Evolutionary conservation across 2,329 filamentous ascomycete species (phyloP).

Genomic region (Chalaropsis ovoidea): DNA sequence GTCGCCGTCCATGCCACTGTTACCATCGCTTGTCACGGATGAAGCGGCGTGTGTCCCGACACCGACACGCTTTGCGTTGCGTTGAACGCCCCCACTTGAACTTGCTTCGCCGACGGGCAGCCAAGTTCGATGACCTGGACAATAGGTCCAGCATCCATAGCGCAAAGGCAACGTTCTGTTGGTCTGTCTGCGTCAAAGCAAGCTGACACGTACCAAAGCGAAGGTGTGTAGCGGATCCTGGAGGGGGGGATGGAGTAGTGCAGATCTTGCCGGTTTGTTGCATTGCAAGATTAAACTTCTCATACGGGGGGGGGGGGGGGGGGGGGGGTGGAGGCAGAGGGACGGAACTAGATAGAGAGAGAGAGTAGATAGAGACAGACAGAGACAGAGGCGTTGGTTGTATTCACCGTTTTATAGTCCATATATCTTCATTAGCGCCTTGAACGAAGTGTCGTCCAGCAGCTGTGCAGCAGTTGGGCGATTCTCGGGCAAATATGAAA

Average conservation of each 20-base stretch:
- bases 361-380: too few species aligned
- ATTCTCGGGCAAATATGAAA: too few species aligned
- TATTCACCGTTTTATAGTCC: too few species aligned
- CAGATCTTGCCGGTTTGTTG: slow-evolving; percentile 5
- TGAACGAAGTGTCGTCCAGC: too few species aligned
- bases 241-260: neutral
- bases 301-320: neutral
- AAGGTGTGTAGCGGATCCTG: neutral
- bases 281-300: slow-evolving; percentile 12
- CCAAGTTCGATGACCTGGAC: neutral
- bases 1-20: neutral
- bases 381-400: too few species aligned
- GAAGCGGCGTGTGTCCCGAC: neutral
- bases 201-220: neutral
- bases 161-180: neutral
- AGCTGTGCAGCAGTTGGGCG: too few species aligned
- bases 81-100: neutral
- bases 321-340: neutral
- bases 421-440: too few species aligned
- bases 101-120: neutral
- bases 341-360: too few species aligned
- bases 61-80: too few species aligned
- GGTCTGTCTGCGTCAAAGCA: neutral
- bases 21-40: neutral
- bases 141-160: neutral